phyloP scores from a whole-genome alignment of 768 basidiomycete species.

The Naganishia kalamii region DNA sequence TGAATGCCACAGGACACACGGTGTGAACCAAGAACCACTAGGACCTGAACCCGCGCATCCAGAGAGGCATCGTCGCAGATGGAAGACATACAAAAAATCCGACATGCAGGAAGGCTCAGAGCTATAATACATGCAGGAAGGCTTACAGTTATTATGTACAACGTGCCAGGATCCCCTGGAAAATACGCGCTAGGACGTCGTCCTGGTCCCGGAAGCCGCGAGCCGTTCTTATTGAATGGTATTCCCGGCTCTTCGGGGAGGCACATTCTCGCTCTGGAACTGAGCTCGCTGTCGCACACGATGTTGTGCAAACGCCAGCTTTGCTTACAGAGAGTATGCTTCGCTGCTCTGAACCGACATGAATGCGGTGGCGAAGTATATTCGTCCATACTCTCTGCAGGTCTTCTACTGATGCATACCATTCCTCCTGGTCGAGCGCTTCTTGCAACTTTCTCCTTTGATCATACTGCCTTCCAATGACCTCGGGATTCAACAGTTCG shows the following conservation, averaged over 20 bases:
- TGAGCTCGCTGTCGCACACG: too few species aligned
- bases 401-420: constrained; percentile 23
- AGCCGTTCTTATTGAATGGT: too few species aligned
- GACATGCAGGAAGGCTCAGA: too few species aligned
- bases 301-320: not conserved
- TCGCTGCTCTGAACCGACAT: not conserved
- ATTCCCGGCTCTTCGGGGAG: too few species aligned
- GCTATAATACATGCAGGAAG: not conserved
- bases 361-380: constrained; percentile 11
- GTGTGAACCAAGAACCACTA: too few species aligned
- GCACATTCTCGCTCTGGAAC: too few species aligned
- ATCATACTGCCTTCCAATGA: constrained; percentile 21
- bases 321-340: not conserved
- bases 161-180: not conserved
- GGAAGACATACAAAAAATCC: not conserved
- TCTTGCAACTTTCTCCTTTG: constrained; percentile 24
- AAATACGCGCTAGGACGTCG: not conserved
- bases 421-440: constrained; percentile 23
- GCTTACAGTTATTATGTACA: not conserved
- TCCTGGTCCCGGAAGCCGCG: not conserved
- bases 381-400: constrained; percentile 19
- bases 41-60: too few species aligned
- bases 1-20: too few species aligned
- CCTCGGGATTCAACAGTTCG: not conserved
- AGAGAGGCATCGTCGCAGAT: too few species aligned